Evolutionary conservation across 1,284 basidiomycete species (phyloP), one percentile per base, ranked within the genome.

Genomic region (Entoloma clypeatum): DNA sequence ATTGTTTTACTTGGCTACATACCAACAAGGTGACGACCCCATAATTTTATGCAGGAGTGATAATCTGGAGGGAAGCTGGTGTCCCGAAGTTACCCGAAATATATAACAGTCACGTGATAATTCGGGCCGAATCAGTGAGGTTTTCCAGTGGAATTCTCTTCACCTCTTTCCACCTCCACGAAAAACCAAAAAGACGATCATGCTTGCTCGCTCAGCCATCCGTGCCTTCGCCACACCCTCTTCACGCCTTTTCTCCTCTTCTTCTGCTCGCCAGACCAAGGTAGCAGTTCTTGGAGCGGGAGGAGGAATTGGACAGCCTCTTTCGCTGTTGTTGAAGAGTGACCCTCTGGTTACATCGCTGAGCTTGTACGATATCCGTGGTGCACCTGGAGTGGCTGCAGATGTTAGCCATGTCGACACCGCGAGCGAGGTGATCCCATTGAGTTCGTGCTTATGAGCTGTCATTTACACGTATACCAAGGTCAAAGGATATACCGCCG

Each of bases 361-460:
- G 56, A 81, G 75, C 65, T 72, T 94, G 49, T 95, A 92, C 69
- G 92, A 95, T 75, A 92, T 95, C 63, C 85, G 87, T 54, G 88
- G 88, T 53, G 88, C 91, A 21, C 89, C 90, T 49, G 92, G 91
- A 75, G 91, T 98, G 49, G 91, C 90, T 50, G 88, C 90, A 31
- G 91, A 94, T 68, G 82, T 94, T 48, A 86, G 84, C 69, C 95
- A 98, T 72, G 83, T 99, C 60, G 92, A 96, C 67, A 89, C 92
- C 44, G 75, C 77, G 27, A 86, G 90, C 63, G 81, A 88, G 72
- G 90, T 91, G 47, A 41, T 74, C 61, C 22, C 44, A 34, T 32
- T 33, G 22, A 36, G 39, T 14, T n/a, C 1, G 41, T 39, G 28
- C 7, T 13, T 5, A 3, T 32, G 23, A 28, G 14, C 35, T 42